These are phyloP conservation scores for Syzygium aromaticum DNA, from an alignment of 345 rosid species.

Conservation along the genomic window DNA sequence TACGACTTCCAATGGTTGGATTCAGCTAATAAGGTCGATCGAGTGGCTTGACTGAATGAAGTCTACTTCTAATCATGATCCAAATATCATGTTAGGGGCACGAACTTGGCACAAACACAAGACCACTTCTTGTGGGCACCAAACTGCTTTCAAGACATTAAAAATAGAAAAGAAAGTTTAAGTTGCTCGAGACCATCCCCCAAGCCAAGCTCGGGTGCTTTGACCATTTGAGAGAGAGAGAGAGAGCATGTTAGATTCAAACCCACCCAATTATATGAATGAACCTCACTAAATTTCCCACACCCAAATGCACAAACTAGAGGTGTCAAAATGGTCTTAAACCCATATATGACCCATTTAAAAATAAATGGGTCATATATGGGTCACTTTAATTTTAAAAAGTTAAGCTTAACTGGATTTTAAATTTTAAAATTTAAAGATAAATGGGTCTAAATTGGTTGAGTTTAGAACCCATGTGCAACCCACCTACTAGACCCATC, in stretches of 20 bases:
- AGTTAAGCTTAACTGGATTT: no score
- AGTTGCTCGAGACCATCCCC: background rate
- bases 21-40: constrained; percentile 16
- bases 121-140: background rate
- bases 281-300: background rate
- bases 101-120: background rate
- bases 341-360: no score
- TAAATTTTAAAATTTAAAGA: no score
- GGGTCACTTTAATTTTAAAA: no score
- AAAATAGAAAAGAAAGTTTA: background rate
- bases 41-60: constrained; percentile 6
- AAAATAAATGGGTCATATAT: no score
- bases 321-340: no score
- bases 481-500: no score
- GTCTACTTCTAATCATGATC: background rate
- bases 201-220: background rate
- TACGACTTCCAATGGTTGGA: constrained; percentile 11
- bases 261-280: background rate
- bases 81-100: constrained; percentile 3
- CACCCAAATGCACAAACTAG: background rate
- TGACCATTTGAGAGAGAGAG: background rate
- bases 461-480: no score
- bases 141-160: background rate
- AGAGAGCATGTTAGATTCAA: background rate
- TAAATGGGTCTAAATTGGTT: no score